A percentile compares a stretch with the other conserved stretches of the same genome.
Conservation (phyloP, 2,329 filamentous ascomycete species). For the Exophiala phaeomuriformis region DNA sequence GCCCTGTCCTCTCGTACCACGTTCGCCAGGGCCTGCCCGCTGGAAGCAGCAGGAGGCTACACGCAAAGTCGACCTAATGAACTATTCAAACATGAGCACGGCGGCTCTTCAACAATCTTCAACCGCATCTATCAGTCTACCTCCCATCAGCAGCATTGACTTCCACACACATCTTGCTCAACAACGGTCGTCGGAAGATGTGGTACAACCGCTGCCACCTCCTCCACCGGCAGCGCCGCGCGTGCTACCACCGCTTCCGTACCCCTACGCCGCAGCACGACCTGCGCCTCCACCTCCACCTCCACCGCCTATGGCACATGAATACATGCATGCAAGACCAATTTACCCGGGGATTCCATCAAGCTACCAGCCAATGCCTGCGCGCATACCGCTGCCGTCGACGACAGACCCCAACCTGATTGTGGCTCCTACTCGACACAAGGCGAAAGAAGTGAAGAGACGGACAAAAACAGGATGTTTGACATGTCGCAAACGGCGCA, state of each 20-base stretch:
- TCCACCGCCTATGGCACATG: constrained; percentile 15
- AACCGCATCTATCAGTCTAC: constrained; percentile 26
- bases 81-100: constrained; percentile 23
- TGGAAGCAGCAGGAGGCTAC: constrained; percentile 16
- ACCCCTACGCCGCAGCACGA: constrained; percentile 21
- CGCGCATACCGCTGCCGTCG: constrained; percentile 25
- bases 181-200: constrained; percentile 22
- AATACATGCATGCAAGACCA: constrained; percentile 23
- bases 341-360: constrained; percentile 23
- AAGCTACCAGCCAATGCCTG: constrained; percentile 19
- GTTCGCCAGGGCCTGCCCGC: constrained; percentile 8
- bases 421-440: constrained; percentile 42
- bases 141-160: constrained; percentile 28
- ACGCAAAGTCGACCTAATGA: constrained; percentile 17
- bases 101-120: constrained; percentile 19
- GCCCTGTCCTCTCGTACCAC: background rate
- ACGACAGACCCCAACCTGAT: constrained; percentile 24
- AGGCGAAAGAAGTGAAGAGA: constrained; percentile 63
- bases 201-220: constrained; percentile 25
- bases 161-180: constrained; percentile 23
- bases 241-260: constrained; percentile 26
- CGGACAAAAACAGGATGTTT: constrained; percentile 67
- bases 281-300: constrained; percentile 22
- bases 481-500: constrained; percentile 59
- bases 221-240: constrained; percentile 24